These are phyloP conservation scores for Salix udensis DNA, from an alignment of 345 rosid species.

Conservation along the genomic window DNA sequence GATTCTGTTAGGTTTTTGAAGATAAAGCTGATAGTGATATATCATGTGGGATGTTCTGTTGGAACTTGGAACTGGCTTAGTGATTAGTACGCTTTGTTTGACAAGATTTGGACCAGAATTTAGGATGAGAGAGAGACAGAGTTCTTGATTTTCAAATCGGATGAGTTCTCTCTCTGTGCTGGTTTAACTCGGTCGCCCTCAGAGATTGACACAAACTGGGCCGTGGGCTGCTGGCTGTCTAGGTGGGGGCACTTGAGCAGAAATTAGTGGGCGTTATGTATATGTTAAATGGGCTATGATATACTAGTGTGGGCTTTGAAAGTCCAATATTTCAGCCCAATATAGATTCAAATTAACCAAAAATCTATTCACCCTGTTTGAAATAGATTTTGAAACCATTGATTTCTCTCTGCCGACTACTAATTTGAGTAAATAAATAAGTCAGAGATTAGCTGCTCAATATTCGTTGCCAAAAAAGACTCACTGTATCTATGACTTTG, in stretches of 20 bases:
- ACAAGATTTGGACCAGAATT: not conserved
- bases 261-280: not conserved
- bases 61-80: constrained; percentile 10
- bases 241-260: not conserved
- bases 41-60: constrained; percentile 7
- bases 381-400: too few relatives aligned
- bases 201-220: not conserved
- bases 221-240: not conserved
- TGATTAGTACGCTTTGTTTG: not conserved
- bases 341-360: not conserved
- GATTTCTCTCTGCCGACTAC: too few relatives aligned
- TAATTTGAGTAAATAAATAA: too few relatives aligned
- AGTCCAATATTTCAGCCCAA: not conserved
- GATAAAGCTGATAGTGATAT: constrained; percentile 13
- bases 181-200: not conserved
- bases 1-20: constrained; percentile 2
- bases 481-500: not conserved
- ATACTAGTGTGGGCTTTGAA: not conserved
- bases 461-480: not conserved
- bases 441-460: not conserved
- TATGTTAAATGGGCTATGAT: not conserved
- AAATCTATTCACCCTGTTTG: not conserved
- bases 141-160: not conserved
- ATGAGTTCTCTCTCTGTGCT: constrained; percentile 2
- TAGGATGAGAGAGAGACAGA: not conserved